Percentiles rank a stretch among this genome's conserved stretches.
phyloP scores from a whole-genome alignment of 495 filamentous ascomycete species.

The Penicillium riverlandense region DNA sequence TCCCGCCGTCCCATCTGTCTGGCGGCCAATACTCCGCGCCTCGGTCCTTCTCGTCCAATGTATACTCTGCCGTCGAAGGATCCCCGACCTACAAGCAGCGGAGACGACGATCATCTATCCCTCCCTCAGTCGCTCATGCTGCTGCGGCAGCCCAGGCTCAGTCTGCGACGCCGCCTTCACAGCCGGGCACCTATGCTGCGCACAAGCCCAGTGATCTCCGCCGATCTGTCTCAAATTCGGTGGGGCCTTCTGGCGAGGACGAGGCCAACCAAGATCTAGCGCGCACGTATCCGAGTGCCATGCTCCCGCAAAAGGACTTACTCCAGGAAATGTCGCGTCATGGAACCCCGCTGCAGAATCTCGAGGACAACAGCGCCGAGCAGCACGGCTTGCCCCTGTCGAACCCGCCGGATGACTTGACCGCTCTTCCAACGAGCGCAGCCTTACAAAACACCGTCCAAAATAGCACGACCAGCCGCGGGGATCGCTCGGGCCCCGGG shows the following conservation, averaged over 20 bases:
- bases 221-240: slow-evolving; percentile 84
- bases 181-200: slow-evolving; percentile 44
- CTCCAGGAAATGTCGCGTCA: slow-evolving; percentile 78
- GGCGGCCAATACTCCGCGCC: slow-evolving; percentile 65
- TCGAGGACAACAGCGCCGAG: slow-evolving; percentile 68
- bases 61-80: slow-evolving; percentile 94
- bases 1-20: slow-evolving; percentile 79
- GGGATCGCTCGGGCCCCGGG: slow-evolving; percentile 58
- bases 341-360: slow-evolving; percentile 73
- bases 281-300: slow-evolving; percentile 58
- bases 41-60: slow-evolving; percentile 69
- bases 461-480: slow-evolving; percentile 47
- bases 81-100: slow-evolving; percentile 98
- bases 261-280: slow-evolving; percentile 59
- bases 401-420: slow-evolving; percentile 60
- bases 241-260: slow-evolving; percentile 74
- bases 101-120: slow-evolving; percentile 83
- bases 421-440: slow-evolving; percentile 57
- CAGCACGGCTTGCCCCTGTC: slow-evolving; percentile 56
- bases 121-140: slow-evolving; percentile 57
- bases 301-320: slow-evolving; percentile 70
- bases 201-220: slow-evolving; percentile 80
- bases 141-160: slow-evolving; percentile 35
- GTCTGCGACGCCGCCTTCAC: slow-evolving; percentile 21
- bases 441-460: slow-evolving; percentile 48